phyloP scores from a whole-genome alignment of 1,284 basidiomycete species.

The Leccinum pachyderme region DNA sequence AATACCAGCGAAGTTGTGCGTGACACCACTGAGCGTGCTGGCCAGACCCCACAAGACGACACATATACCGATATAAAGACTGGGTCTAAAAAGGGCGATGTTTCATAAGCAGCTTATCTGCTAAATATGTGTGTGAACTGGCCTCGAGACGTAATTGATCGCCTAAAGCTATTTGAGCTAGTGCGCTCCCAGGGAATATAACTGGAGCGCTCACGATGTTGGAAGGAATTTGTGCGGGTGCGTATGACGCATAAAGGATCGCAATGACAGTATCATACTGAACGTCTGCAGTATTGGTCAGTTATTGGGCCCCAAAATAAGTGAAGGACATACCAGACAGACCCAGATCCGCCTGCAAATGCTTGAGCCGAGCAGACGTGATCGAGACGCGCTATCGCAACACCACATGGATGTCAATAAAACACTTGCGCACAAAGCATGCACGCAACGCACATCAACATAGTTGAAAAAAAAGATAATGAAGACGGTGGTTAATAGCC shows the following conservation, averaged over 20 bases:
- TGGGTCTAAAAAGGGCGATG: not conserved
- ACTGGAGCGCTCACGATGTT: not conserved
- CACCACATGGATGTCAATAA: not conserved
- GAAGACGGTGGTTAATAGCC: not conserved
- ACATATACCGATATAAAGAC: not conserved
- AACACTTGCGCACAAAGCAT: not conserved
- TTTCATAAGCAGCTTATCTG: not conserved
- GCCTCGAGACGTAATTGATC: not conserved
- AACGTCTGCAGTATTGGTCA: not conserved
- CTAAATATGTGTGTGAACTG: not conserved
- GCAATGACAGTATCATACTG: not conserved
- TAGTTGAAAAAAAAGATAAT: not conserved
- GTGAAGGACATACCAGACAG: not conserved
- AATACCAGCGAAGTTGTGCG: not conserved
- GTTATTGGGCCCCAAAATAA: not conserved
- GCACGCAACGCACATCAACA: not conserved
- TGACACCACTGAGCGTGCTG: not conserved
- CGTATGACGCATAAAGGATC: not conserved
- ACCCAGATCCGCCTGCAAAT: not conserved
- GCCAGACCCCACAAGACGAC: not conserved
- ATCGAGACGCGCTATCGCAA: not conserved
- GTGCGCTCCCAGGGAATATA: not conserved
- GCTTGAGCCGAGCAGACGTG: not conserved
- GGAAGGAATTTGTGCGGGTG: not conserved
- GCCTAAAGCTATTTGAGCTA: not conserved